Base-by-base conservation (phyloP, 768 basidiomycete species). In the Termitomyces sp. region DNA sequence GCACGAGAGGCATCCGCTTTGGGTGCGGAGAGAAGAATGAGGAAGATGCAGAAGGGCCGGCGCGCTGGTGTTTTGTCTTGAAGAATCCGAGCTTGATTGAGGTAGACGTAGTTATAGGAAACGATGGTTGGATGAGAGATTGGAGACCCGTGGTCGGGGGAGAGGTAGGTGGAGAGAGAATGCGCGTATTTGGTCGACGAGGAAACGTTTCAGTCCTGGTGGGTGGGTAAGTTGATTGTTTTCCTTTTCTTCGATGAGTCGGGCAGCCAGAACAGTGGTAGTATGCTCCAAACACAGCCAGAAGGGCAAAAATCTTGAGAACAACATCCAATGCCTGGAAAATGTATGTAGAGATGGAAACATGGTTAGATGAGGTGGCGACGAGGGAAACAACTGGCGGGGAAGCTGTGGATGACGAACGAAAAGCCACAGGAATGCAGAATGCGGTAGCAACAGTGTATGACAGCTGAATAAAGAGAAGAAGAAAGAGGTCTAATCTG, bases 1-100 rank as follows among this genome's bases (percentile, higher is more conserved):
- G 12, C 11, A 12, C 34, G 5, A 58, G 40, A 15, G 54, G 49
- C 1, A 38, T 51, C 4, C 59, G 59, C 40, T 65, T 60, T 15
- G 59, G 59, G 12, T 48, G 51, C 3, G 64, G 61, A 32, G 61
- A 62, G 59, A 60, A 63, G 52, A 62, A 62, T 3, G 64, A 62
- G 2, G 61, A 60, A 37, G 59, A 60, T 5, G 55, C 49, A 6
- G 64, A 63, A 20, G 40, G 51, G 10, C 15, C 29, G 11, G 46
- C 38, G 20, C 56, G 59, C 31, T 49, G 61, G 48, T 54, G 60
- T 43, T 32, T 48, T 36, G 25, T 10, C 25, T 34, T 47, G 32
- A 32, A n/a, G 43, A 40, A 8, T 45, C 40, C 25, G 34, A 42
- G 36, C 12, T 29, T 40, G n/a, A 57, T n/a, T 10, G 50, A 32